Conservation (phyloP, 768 basidiomycete genomes). For the Gymnopilus junonius region DNA sequence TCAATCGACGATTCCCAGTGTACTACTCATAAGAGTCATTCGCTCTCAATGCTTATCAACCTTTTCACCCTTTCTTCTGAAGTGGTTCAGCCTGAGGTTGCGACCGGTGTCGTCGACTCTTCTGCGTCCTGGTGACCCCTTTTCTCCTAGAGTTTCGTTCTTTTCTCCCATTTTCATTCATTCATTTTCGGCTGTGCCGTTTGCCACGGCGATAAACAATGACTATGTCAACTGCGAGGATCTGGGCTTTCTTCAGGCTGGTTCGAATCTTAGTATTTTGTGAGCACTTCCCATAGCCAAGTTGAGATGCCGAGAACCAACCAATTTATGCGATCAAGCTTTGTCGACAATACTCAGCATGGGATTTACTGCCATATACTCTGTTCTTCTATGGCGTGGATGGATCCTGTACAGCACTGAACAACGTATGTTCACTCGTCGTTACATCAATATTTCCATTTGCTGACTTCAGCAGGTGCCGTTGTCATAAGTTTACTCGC, state of each 20-base stretch:
- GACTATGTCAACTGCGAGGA: slow-evolving; percentile 26
- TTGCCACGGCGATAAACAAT: slow-evolving; percentile 9
- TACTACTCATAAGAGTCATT: slow-evolving; percentile 13
- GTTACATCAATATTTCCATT: not conserved
- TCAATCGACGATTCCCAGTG: slow-evolving; percentile 9
- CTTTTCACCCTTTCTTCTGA: slow-evolving; percentile 20
- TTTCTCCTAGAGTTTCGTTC: slow-evolving; percentile 19
- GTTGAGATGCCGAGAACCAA: not conserved
- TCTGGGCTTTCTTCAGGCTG: slow-evolving; percentile 37
- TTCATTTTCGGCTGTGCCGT: not conserved
- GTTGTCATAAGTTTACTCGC: slow-evolving; percentile 35
- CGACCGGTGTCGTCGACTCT: slow-evolving; percentile 27
- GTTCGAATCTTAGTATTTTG: slow-evolving; percentile 38
- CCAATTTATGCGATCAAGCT: slow-evolving; percentile 23
- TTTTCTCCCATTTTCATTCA: slow-evolving; percentile 15
- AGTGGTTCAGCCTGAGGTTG: slow-evolving; percentile 10
- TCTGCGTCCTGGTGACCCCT: slow-evolving; percentile 35
- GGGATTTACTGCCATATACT: slow-evolving; percentile 35
- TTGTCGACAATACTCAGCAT: slow-evolving; percentile 36
- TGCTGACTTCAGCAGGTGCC: slow-evolving; percentile 29
- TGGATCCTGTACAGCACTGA: slow-evolving; percentile 34
- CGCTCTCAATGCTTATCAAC: slow-evolving; percentile 11
- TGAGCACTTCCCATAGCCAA: slow-evolving; percentile 22
- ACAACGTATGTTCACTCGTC: slow-evolving; percentile 34
- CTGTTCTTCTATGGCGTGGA: slow-evolving; percentile 37